A percentile compares a stretch with the other conserved stretches of the same genome.
Evolutionary conservation across 495 filamentous ascomycete genomes (phyloP).

Genomic region (Neurospora tetraspora): DNA sequence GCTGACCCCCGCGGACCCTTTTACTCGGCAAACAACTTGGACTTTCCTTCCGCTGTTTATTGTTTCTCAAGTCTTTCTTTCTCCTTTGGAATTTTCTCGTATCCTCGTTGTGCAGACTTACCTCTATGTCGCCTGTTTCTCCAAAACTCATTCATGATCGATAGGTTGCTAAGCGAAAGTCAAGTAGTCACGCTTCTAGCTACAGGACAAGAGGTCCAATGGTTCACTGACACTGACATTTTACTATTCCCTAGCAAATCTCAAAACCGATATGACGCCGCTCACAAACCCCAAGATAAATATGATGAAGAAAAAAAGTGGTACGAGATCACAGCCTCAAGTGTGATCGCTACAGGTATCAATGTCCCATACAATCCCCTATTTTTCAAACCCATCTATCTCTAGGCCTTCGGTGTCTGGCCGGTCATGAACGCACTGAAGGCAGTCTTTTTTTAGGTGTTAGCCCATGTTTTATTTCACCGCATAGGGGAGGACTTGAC

Average conservation of each 20-base stretch:
- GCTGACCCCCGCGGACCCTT: neutral
- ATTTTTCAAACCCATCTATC: neutral
- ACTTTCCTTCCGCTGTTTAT: neutral
- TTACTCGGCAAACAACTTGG: neutral
- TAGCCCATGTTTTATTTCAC: neutral
- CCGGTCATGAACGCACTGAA: constrained; percentile 39
- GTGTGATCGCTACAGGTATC: neutral
- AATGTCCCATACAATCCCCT: neutral
- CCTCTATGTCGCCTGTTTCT: neutral
- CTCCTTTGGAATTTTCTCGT: too few relatives aligned
- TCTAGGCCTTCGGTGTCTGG: constrained; percentile 9
- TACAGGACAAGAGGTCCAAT: neutral
- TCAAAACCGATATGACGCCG: neutral
- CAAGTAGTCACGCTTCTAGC: neutral
- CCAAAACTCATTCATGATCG: neutral
- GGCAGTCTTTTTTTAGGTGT: constrained; percentile 26
- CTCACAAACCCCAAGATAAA: neutral
- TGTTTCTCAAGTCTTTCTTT: too few relatives aligned
- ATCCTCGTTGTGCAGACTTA: too few relatives aligned
- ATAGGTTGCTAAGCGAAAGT: neutral
- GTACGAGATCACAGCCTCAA: neutral
- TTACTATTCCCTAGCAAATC: neutral
- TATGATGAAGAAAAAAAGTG: neutral
- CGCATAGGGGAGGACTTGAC: constrained; percentile 10
- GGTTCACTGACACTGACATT: neutral